Conservation (phyloP, 192 early-diverging fungal species). For the Coemansia sp. region DNA sequence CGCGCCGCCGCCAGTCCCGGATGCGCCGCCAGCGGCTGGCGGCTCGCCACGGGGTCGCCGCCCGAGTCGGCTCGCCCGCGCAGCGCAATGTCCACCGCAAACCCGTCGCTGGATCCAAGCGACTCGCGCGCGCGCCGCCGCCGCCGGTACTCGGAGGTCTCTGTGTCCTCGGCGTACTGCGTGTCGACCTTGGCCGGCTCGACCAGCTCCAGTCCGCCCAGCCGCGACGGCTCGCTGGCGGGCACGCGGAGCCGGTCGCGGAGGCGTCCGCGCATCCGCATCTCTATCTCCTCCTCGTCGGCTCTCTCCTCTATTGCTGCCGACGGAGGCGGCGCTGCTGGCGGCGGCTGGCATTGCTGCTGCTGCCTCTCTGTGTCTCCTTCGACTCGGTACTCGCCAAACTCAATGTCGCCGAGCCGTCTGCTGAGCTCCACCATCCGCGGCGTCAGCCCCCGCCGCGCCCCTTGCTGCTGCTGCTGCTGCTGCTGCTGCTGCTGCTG, state of each 20-base stretch:
- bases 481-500: constrained; percentile 10
- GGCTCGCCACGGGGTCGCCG: neutral
- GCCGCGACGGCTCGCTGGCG: constrained; percentile 34
- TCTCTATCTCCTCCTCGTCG: constrained; percentile 11
- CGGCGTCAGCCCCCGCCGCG: constrained; percentile 36
- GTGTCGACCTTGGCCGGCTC: constrained; percentile 51
- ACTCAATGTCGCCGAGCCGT: constrained; percentile 39
- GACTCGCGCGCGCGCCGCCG: constrained; percentile 33
- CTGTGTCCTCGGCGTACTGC: constrained; percentile 32
- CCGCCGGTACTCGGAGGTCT: constrained; percentile 41
- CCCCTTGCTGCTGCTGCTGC: neutral
- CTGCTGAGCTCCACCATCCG: constrained; percentile 49
- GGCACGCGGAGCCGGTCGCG: constrained; percentile 39
- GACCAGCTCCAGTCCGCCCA: constrained; percentile 48
- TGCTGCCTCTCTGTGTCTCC: neutral
- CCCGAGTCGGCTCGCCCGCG: neutral
- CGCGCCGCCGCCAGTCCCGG: constrained; percentile 2
- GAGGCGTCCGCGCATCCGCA: constrained; percentile 14
- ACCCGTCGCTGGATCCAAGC: constrained; percentile 31
- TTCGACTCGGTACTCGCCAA: constrained; percentile 8
- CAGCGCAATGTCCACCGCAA: constrained; percentile 14
- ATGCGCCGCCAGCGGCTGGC: neutral
- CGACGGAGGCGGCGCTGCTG: neutral
- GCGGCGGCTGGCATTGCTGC: neutral
- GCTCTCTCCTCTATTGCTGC: neutral